Evolutionary conservation across 2,329 filamentous ascomycete species (phyloP).

Genomic region (Fusarium longipes): DNA sequence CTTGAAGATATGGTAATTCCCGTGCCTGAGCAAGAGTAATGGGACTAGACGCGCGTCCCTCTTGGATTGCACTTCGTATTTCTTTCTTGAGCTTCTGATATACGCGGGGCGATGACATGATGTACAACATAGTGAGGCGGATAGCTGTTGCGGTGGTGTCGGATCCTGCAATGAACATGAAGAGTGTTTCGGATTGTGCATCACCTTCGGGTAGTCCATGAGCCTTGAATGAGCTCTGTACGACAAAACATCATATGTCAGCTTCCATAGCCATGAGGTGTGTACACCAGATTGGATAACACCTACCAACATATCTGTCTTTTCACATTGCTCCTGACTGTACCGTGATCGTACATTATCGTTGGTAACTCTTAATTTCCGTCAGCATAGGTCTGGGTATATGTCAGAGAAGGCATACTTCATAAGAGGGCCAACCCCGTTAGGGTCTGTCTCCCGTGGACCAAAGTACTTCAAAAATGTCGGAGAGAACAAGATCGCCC

Average conservation of each 20-base stretch:
- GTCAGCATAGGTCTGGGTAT: not conserved
- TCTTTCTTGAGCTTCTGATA: constrained; percentile 8
- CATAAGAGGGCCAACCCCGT: constrained; percentile 1
- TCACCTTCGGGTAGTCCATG: not conserved
- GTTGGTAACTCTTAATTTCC: not conserved
- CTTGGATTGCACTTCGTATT: not conserved
- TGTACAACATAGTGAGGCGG: not conserved
- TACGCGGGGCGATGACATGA: not conserved
- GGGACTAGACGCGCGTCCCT: not conserved
- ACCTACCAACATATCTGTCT: not conserved
- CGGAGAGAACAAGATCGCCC: not conserved
- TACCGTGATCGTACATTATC: not conserved
- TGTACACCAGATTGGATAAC: fast-evolving
- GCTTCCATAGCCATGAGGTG: not conserved
- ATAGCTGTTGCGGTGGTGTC: not conserved
- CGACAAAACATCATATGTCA: fast-evolving
- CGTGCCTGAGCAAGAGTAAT: not conserved
- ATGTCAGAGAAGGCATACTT: not conserved
- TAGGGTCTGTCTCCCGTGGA: not conserved
- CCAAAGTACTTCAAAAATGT: not conserved
- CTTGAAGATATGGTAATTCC: constrained; percentile 1
- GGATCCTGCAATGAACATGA: constrained; percentile 6
- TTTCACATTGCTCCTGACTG: not conserved
- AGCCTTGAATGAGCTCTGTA: constrained; percentile 2
- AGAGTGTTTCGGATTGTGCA: not conserved